Percentiles rank a stretch among this genome's conserved stretches.
Conservation (phyloP, 1,284 basidiomycete species). For the Microbotryum scabiosae region DNA sequence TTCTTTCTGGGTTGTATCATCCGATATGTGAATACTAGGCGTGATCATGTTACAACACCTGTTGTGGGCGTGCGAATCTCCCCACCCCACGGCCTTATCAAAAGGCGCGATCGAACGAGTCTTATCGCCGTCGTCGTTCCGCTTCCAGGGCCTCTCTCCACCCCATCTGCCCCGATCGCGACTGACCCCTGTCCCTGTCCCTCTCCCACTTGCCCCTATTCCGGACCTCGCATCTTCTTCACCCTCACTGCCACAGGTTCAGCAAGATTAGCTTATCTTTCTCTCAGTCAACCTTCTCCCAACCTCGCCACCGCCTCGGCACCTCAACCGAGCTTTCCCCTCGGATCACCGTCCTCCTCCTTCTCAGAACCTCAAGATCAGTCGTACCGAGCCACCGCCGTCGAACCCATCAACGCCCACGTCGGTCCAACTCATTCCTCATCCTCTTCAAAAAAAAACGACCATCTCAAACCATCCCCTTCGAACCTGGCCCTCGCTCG, state of each 20-base stretch:
- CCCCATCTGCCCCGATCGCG: not conserved
- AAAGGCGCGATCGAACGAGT: not conserved
- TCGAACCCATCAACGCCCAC: not conserved
- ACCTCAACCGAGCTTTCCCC: not conserved
- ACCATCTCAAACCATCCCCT: not conserved
- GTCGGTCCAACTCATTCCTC: not conserved
- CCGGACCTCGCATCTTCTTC: not conserved
- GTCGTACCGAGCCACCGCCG: not conserved
- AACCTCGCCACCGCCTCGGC: not conserved
- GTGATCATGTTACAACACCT: too few species aligned
- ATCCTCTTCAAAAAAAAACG: not conserved
- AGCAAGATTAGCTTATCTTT: conserved; percentile 16
- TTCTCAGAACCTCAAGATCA: not conserved
- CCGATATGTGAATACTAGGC: too few species aligned
- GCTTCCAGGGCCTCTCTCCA: not conserved
- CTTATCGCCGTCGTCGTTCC: not conserved
- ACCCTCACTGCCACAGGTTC: conserved; percentile 8
- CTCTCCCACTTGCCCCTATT: not conserved
- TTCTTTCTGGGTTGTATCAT: too few species aligned
- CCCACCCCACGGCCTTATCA: too few species aligned
- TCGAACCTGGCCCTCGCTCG: conserved; percentile 9
- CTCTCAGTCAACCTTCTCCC: conserved; percentile 11
- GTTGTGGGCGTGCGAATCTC: not conserved
- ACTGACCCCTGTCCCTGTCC: not conserved
- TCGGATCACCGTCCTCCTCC: not conserved